phyloP scores from a whole-genome alignment of 495 filamentous ascomycete species.

The Neurospora sp. region DNA sequence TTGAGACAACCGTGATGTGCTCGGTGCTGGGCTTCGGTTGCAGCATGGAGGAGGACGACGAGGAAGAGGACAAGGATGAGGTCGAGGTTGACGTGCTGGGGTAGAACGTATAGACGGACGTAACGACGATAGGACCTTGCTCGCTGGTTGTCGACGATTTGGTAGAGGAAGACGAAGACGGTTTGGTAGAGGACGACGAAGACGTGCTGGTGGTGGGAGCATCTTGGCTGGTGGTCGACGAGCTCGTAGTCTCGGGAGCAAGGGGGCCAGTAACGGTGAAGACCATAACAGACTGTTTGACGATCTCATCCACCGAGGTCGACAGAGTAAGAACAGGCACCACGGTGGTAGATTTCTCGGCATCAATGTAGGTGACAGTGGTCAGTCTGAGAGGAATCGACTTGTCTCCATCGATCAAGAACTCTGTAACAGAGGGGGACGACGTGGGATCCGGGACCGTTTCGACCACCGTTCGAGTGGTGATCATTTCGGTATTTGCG shows the following conservation, averaged over 20 bases:
- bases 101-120: neutral
- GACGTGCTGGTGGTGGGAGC: neutral
- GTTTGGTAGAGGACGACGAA: neutral
- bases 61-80: neutral
- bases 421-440: neutral
- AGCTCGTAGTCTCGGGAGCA: neutral
- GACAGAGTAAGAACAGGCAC: neutral
- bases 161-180: neutral
- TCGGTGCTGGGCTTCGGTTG: neutral
- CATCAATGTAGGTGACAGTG: neutral
- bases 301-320: neutral
- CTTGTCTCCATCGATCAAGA: neutral
- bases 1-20: neutral
- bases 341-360: neutral
- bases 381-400: neutral
- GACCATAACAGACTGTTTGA: neutral
- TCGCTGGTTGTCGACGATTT: neutral
- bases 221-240: too few relatives aligned
- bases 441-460: neutral
- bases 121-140: neutral
- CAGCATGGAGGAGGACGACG: neutral
- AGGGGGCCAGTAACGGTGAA: neutral
- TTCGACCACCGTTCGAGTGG: neutral
- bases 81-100: neutral
- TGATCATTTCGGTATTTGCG: neutral